Evolutionary conservation across 1,139 yeast species (phyloP).

Genomic region (Protomyces gravidus): DNA sequence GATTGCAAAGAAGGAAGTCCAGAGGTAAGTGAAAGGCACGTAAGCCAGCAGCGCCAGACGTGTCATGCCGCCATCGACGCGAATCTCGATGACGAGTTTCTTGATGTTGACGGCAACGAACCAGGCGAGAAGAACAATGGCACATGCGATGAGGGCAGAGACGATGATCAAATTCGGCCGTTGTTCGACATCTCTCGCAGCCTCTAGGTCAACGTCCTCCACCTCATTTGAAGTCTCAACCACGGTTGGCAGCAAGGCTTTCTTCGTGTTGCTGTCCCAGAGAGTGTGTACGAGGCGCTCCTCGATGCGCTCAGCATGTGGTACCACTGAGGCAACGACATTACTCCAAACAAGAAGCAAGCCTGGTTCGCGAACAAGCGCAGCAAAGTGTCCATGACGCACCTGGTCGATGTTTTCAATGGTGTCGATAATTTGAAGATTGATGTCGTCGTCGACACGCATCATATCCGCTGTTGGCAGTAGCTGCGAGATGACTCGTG

Average conservation of each 20-base stretch:
- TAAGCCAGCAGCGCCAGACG: slow-evolving; percentile 18
- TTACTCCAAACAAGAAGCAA: slow-evolving; percentile 31
- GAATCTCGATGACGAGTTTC: slow-evolving; percentile 14
- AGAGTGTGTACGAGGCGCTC: slow-evolving; percentile 4
- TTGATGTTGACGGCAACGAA: slow-evolving; percentile 20
- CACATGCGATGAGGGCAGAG: slow-evolving; percentile 1
- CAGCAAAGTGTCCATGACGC: slow-evolving; percentile 31
- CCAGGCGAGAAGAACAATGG: slow-evolving; percentile 16
- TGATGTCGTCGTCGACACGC: slow-evolving; percentile 9
- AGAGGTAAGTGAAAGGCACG: slow-evolving; percentile 9
- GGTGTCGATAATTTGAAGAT: neutral
- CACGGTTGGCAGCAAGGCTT: slow-evolving; percentile 2
- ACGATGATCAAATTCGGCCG: slow-evolving; percentile 3
- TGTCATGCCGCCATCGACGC: slow-evolving; percentile 12
- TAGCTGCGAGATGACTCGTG: slow-evolving; percentile 1
- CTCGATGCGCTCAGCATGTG: slow-evolving; percentile 6
- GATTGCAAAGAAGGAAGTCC: slow-evolving; percentile 16
- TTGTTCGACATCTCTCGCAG: neutral
- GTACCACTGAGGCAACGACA: slow-evolving; percentile 18
- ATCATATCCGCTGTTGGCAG: slow-evolving; percentile 1
- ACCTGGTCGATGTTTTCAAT: neutral
- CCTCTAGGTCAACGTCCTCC: slow-evolving; percentile 6
- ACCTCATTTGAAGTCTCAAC: slow-evolving; percentile 9
- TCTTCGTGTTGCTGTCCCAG: slow-evolving; percentile 15
- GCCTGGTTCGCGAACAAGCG: slow-evolving; percentile 28